These are phyloP conservation scores for Corynascus novoguineensis DNA, from an alignment of 495 filamentous ascomycete species.

Conservation along the genomic window DNA sequence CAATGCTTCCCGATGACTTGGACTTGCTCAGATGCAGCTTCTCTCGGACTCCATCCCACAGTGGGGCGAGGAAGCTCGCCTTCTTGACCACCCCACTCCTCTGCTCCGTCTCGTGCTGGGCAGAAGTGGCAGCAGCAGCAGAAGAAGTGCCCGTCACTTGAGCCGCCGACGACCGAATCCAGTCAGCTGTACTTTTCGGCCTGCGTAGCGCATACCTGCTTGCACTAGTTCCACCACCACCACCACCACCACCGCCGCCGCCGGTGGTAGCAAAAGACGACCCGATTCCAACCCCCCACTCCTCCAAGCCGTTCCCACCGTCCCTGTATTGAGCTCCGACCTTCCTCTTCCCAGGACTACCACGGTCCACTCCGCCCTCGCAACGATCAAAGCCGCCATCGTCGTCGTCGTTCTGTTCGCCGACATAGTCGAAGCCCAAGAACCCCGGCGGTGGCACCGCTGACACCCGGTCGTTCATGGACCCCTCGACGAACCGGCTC, in stretches of 20 bases:
- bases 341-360: too few species aligned
- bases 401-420: neutral
- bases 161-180: neutral
- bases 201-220: constrained; percentile 6
- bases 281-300: neutral
- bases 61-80: constrained; percentile 26
- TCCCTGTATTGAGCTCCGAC: too few species aligned
- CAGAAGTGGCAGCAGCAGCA: neutral
- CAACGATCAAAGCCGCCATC: too few species aligned
- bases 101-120: constrained; percentile 4
- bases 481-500: constrained; percentile 61
- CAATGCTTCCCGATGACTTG: constrained; percentile 24
- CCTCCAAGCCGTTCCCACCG: too few species aligned
- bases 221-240: neutral
- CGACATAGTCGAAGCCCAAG: constrained; percentile 37
- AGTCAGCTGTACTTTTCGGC: constrained; percentile 5
- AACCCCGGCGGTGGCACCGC: constrained; percentile 61
- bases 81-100: constrained; percentile 7
- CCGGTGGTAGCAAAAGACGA: too few species aligned
- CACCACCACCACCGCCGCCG: neutral
- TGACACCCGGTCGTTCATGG: constrained; percentile 70
- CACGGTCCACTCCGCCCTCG: too few species aligned
- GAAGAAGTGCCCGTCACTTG: neutral
- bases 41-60: constrained; percentile 33
- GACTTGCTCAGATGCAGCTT: constrained; percentile 23